phyloP scores from a whole-genome alignment of 1,284 basidiomycete genomes.

The Peniophora sp. region DNA sequence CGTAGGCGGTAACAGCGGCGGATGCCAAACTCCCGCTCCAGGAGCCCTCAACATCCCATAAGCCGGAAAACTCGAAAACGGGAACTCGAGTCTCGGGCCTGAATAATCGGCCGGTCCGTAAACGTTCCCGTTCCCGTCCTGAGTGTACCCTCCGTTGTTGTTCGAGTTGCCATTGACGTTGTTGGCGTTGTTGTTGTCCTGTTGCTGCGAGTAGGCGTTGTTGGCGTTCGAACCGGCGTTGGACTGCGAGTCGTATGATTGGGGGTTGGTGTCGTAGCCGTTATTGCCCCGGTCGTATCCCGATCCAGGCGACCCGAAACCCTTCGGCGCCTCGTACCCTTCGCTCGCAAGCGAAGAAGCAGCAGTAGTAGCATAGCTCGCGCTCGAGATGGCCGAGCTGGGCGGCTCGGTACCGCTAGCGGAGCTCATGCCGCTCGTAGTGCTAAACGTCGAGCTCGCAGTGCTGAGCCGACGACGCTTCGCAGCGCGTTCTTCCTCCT shows the following conservation, averaged over 20 bases:
- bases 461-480: conserved; percentile 14
- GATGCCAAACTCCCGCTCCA: conserved; percentile 46
- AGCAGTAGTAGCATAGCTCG: conserved; percentile 6
- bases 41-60: conserved; percentile 40
- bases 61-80: conserved; percentile 27
- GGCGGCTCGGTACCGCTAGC: conserved; percentile 16
- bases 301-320: background rate
- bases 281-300: background rate
- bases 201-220: background rate
- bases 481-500: conserved; percentile 43
- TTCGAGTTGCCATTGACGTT: conserved; percentile 27
- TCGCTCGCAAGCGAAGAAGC: conserved; percentile 10
- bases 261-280: background rate
- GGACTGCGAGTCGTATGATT: background rate
- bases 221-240: background rate
- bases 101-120: conserved; percentile 30
- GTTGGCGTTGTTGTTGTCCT: conserved; percentile 15
- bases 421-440: conserved; percentile 34
- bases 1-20: conserved; percentile 27
- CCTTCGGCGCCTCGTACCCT: background rate
- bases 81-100: conserved; percentile 40
- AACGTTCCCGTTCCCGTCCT: conserved; percentile 24
- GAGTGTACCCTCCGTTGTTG: conserved; percentile 10
- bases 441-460: conserved; percentile 28
- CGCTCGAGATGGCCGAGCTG: conserved; percentile 30